phyloP scores from a whole-genome alignment of 2,329 filamentous ascomycete species.

The Boeremia lycopersici region DNA sequence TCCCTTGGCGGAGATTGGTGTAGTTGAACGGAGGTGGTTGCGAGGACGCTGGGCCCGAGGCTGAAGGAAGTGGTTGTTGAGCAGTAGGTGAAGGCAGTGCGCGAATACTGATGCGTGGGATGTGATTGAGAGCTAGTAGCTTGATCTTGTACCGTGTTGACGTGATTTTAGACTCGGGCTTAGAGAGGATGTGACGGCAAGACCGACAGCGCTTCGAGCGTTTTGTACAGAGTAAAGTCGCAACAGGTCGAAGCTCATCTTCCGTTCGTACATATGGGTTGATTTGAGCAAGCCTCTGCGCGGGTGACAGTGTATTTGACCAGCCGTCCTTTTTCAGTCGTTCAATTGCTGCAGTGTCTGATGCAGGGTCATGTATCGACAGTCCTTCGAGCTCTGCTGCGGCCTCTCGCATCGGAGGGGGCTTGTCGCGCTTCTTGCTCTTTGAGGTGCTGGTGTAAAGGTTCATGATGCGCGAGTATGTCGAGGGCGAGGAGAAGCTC shows the following conservation, averaged over 20 bases:
- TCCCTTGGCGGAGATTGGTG: constrained; percentile 55
- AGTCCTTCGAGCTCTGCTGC: constrained; percentile 73
- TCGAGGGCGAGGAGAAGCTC: constrained; percentile 75
- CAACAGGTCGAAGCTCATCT: constrained; percentile 78
- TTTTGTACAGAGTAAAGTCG: constrained; percentile 85
- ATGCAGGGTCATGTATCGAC: constrained; percentile 63
- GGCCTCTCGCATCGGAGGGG: constrained; percentile 81
- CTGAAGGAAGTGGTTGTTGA: constrained; percentile 55
- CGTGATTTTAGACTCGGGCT: constrained; percentile 88
- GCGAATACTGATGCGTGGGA: constrained; percentile 79
- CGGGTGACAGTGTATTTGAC: constrained; percentile 63
- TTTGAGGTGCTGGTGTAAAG: constrained; percentile 71
- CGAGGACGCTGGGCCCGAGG: constrained; percentile 30
- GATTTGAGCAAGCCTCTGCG: constrained; percentile 59
- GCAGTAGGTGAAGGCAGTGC: constrained; percentile 57
- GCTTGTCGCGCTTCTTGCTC: constrained; percentile 66
- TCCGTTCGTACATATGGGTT: constrained; percentile 65
- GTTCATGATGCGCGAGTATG: constrained; percentile 87
- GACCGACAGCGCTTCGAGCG: constrained; percentile 90
- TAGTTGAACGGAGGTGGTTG: constrained; percentile 49
- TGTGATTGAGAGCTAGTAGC: constrained; percentile 81
- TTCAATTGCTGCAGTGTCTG: constrained; percentile 65
- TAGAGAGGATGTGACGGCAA: constrained; percentile 93
- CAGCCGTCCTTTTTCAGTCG: constrained; percentile 65
- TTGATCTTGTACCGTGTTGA: constrained; percentile 92